phyloP scores from a whole-genome alignment of 371 early-diverging fungal species.

The Mortierella sp. region DNA sequence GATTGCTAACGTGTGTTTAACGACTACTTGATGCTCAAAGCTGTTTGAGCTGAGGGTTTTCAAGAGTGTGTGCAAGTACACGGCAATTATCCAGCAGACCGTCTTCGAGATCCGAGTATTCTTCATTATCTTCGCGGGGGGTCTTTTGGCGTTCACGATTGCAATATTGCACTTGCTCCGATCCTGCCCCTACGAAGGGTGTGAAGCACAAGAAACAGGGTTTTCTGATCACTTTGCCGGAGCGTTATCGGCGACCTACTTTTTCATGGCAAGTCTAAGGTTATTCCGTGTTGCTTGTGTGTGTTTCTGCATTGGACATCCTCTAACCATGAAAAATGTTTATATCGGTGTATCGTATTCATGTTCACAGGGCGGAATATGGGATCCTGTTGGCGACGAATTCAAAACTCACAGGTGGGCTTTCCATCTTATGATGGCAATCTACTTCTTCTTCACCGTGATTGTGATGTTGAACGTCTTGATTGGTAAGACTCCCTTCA shows the following conservation, averaged over 20 bases:
- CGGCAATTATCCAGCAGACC: constrained; percentile 14
- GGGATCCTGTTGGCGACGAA: constrained; percentile 19
- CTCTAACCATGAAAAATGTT: no score
- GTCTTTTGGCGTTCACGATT: constrained; percentile 16
- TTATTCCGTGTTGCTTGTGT: no score
- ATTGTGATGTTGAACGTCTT: constrained; percentile 35
- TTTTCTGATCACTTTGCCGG: constrained; percentile 10
- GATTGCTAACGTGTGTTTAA: no score
- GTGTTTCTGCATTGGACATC: no score
- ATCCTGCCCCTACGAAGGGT: constrained; percentile 6
- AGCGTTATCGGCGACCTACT: constrained; percentile 34
- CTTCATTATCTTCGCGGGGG: constrained; percentile 23
- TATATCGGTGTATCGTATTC: no score
- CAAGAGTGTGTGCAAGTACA: constrained; percentile 15
- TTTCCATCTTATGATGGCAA: constrained; percentile 31
- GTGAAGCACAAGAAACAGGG: background rate
- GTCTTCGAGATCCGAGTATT: constrained; percentile 19
- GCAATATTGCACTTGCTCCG: constrained; percentile 13
- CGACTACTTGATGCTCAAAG: background rate
- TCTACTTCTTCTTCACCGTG: constrained; percentile 39
- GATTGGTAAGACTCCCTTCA: constrained; percentile 25
- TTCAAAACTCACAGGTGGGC: background rate
- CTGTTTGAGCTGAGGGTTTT: constrained; percentile 23
- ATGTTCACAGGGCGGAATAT: constrained; percentile 24
- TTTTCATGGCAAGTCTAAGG: constrained; percentile 22